Percentiles rank a stretch among this genome's conserved stretches.
These are phyloP conservation scores for Yamadazyma buinensis DNA, from an alignment of 1,139 yeast species.

Conservation along the genomic window DNA sequence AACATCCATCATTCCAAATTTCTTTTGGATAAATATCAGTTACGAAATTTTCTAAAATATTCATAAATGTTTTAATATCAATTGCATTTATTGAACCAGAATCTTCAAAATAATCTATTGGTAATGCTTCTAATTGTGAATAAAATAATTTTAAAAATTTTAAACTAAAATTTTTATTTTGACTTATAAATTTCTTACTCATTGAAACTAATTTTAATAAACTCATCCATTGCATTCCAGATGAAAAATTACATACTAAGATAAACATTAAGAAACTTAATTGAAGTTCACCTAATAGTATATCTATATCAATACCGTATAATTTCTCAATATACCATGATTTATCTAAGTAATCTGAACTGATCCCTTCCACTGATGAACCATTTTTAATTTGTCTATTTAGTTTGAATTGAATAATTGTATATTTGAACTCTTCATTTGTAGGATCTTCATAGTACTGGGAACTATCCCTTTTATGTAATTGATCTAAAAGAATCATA, in stretches of 20 bases:
- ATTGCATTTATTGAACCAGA: slow-evolving; percentile 15
- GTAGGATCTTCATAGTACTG: slow-evolving; percentile 8
- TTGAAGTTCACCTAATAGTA: slow-evolving; percentile 25
- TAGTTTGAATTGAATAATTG: slow-evolving; percentile 20
- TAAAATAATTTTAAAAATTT: slow-evolving; percentile 15
- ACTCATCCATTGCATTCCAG: slow-evolving; percentile 29
- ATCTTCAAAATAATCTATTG: slow-evolving; percentile 22
- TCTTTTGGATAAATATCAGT: slow-evolving; percentile 15
- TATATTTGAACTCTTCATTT: slow-evolving; percentile 19
- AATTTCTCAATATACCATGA: slow-evolving; percentile 25
- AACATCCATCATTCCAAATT: slow-evolving; percentile 13
- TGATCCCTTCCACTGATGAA: slow-evolving; percentile 12
- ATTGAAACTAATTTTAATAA: slow-evolving; percentile 22
- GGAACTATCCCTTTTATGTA: slow-evolving; percentile 11
- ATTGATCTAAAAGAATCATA: slow-evolving; percentile 18
- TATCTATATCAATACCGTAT: slow-evolving; percentile 19
- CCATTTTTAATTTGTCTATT: slow-evolving; percentile 5
- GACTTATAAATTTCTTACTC: slow-evolving; percentile 14
- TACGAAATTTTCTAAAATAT: slow-evolving; percentile 19
- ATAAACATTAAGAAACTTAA: slow-evolving; percentile 23
- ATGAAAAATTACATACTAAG: slow-evolving; percentile 26
- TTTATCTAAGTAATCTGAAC: slow-evolving; percentile 23
- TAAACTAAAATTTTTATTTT: slow-evolving; percentile 12
- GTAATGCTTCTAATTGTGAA: slow-evolving; percentile 20
- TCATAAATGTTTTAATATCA: slow-evolving; percentile 15